A percentile compares a stretch with the other conserved stretches of the same genome.
Conservation (phyloP, 768 basidiomycete species). For the Tylopilus intermedius region DNA sequence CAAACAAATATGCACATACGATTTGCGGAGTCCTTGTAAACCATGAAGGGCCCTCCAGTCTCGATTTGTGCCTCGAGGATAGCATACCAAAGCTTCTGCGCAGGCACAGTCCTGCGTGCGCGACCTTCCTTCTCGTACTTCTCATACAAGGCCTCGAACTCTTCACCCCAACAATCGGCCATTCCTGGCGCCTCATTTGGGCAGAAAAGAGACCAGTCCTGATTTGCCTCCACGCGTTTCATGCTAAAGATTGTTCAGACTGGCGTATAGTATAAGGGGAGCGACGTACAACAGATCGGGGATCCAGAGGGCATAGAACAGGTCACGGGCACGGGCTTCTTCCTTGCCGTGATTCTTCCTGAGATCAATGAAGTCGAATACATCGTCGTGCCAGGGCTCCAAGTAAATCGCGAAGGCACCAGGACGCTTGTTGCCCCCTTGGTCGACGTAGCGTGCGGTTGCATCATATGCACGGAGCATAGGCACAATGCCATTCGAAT, state of each 20-base stretch:
- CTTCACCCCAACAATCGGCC: slow-evolving; percentile 81
- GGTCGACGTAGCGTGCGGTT: slow-evolving; percentile 97
- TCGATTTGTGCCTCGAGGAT: slow-evolving; percentile 96
- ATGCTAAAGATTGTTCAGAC: slow-evolving; percentile 50
- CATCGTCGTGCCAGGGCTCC: slow-evolving; percentile 97
- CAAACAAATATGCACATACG: slow-evolving; percentile 41
- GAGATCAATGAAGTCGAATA: slow-evolving; percentile 96
- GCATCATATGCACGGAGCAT: slow-evolving; percentile 99
- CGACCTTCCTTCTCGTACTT: slow-evolving; percentile 89
- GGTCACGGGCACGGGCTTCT: slow-evolving; percentile 90
- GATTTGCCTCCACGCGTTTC: slow-evolving; percentile 90
- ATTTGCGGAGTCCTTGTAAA: slow-evolving; percentile 96
- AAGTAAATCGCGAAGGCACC: slow-evolving; percentile 98
- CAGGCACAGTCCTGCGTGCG: slow-evolving; percentile 76
- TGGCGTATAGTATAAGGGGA: too few species aligned
- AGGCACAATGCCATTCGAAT: slow-evolving; percentile 97
- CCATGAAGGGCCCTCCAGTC: slow-evolving; percentile 98
- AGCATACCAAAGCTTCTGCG: slow-evolving; percentile 98
- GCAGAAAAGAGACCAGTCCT: slow-evolving; percentile 95
- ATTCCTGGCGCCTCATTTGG: slow-evolving; percentile 93
- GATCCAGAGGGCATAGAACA: slow-evolving; percentile 98
- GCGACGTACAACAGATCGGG: slow-evolving; percentile 84
- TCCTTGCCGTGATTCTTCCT: slow-evolving; percentile 99
- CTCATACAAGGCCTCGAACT: slow-evolving; percentile 83
- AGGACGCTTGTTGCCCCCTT: slow-evolving; percentile 98